Evolutionary conservation across 108 stramenopile genomes (phyloP).

Genomic region (Skeletonema potamos): DNA sequence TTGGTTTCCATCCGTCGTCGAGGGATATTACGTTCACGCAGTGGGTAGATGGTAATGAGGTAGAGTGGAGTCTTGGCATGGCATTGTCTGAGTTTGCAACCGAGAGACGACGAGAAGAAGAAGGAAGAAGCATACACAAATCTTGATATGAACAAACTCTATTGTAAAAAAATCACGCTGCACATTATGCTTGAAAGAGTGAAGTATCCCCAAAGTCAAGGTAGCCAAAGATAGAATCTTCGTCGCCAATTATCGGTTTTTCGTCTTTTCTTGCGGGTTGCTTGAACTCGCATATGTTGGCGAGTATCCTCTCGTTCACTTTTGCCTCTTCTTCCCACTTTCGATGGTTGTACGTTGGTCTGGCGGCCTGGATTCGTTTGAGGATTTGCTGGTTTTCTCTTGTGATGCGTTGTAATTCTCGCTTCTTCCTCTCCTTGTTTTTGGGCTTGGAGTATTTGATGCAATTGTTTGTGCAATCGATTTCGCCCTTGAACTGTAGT

Average conservation of each 20-base stretch:
- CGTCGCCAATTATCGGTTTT: conserved; percentile 4
- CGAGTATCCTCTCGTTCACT: conserved; percentile 59
- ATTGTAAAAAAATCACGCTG: not conserved
- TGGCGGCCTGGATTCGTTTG: conserved; percentile 57
- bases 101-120: conserved; percentile 17
- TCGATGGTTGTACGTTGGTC: conserved; percentile 78
- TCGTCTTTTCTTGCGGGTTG: conserved; percentile 1
- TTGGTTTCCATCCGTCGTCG: conserved; percentile 79
- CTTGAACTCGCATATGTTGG: conserved; percentile 78
- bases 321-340: conserved; percentile 80
- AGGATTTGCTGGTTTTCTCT: conserved; percentile 76
- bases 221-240: conserved; percentile 45
- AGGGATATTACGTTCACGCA: conserved; percentile 87
- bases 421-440: conserved; percentile 61
- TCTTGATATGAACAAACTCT: not conserved
- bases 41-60: conserved; percentile 84
- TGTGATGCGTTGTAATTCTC: conserved; percentile 82
- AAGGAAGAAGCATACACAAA: not conserved
- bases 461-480: conserved; percentile 59
- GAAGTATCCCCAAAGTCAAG: conserved; percentile 18
- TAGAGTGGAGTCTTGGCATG: conserved; percentile 90
- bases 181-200: not conserved
- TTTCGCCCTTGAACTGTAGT: conserved; percentile 53
- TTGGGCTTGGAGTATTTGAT: conserved; percentile 55
- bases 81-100: conserved; percentile 59